Evolutionary conservation across 352 stramenopile genomes (phyloP), one percentile per base, ranked within the genome.

Genomic region (Peronospora belbahrii): DNA sequence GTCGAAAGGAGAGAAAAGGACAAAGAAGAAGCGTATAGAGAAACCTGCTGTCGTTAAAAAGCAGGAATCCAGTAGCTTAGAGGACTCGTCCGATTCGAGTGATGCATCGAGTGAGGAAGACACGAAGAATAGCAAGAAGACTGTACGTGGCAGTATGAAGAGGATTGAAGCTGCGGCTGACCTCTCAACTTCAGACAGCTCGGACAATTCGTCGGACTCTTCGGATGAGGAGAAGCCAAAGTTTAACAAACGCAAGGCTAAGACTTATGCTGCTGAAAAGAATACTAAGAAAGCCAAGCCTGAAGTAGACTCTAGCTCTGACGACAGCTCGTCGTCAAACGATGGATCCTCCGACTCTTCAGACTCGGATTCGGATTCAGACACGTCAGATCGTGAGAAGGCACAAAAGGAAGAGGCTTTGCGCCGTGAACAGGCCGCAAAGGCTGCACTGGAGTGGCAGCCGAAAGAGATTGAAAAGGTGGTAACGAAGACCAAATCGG

Each of bases 371-470:
- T 70, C 65, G 1, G 62, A 74, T 22, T 85, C 72, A 10, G 68
- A 77, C 40, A 85, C 74, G 3, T 82, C 63, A 24, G 67, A 81
- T 6, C 69, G 70, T 23, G 79, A 87, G 45, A 65, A 83, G 25
- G 65, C 70, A 18, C 49, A 68, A n/a, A 78, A 82, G 48, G 85
- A 93, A 62, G 88, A 74, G 65, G 83, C 80, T 55, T 73, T 59
- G 15, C 77, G 80, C 18, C 77, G 82, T 24, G 46, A 68, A 0
- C 58, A 86, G 34, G 89, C 94, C 8, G 67, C 88, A 6, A 94
- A 88, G 59, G 90, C 92, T 4, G 88, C 94, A 37, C 59, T 90
- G 6, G 73, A 85, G 47, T 97, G 90, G 91, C 88, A 90, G 44
- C 87, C 92, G 3, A 95, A 77, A 83, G 97, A 83, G 82, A 74